Evolutionary conservation across 73 alveolate species (phyloP), one percentile per base, ranked within the genome.

Genomic region (Stentor coeruleus): DNA sequence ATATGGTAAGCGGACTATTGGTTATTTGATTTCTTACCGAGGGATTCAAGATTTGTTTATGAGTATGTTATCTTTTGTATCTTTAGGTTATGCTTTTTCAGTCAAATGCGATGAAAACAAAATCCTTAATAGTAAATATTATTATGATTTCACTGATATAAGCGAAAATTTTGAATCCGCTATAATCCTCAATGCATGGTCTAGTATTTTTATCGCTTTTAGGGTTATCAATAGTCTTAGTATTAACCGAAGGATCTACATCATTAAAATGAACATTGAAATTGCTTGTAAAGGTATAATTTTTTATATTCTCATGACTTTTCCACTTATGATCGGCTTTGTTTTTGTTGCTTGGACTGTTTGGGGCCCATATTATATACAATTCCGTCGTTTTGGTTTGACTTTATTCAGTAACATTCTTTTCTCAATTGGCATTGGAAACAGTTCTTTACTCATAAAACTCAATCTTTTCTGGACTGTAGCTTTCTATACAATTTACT

Each of bases 371-470:
- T 66, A 66, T 31, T 66, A 20, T 66, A 26, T 26, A 14, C 33
- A 66, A 14, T 66, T 28, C 37, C 36, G 79, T 26, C n/a, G 33
- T 1, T 66, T 66, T 26, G 39, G 79, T 0, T 66, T 28, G 20
- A 31, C 79, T 0, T 2, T 66, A 33, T 26, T 66, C n/a, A 14
- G 33, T 66, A 66, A 66, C 79, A 1, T 66, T 20, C 2, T 66
- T 0, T 66, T 66, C 37, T 26, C 79, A 20, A 66, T 66, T 33
- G 79, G 79, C 40, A 26, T 66, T 20, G 79, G 79, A 66, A 66
- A 66, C 37, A 66, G 49, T 40, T 15, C n/a, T 11, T 20, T 31
- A 1, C 79, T 66, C 33, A 66, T 66, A 37, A 66, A 31, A 2
- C 11, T 66, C 15, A 66, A 66, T 66, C 40, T 31, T 11, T 66